Evolutionary conservation across 2,329 filamentous ascomycete species (phyloP).

Genomic region (Diaporthe citriasiana): DNA sequence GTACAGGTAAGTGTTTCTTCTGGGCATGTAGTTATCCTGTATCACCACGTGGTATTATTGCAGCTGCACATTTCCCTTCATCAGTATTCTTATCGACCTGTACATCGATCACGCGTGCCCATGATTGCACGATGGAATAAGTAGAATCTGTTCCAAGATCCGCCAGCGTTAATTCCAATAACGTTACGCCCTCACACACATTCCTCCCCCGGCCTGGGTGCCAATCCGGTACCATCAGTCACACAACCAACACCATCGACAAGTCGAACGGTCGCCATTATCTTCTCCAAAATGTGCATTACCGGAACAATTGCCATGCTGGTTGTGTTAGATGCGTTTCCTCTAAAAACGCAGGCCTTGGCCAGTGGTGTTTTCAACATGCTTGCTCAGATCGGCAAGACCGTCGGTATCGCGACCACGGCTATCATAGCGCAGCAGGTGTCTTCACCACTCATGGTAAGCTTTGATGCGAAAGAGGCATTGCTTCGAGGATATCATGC

Average conservation of each 20-base stretch:
- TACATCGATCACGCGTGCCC: background rate
- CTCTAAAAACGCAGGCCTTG: conserved; percentile 66
- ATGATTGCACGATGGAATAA: background rate
- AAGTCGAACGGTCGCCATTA: background rate
- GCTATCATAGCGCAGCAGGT: conserved; percentile 58
- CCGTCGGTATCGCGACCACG: conserved; percentile 64
- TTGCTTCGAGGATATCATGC: conserved; percentile 1
- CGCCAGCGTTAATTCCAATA: background rate
- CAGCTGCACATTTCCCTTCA: background rate
- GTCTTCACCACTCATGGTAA: conserved; percentile 47
- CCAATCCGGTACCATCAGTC: background rate
- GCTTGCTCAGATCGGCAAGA: conserved; percentile 68
- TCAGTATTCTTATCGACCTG: background rate
- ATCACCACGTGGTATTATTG: background rate
- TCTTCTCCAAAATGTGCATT: background rate
- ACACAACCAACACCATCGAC: background rate
- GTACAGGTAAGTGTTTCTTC: background rate
- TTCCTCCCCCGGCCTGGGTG: background rate
- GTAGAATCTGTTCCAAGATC: background rate
- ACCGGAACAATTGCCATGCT: conserved; percentile 61
- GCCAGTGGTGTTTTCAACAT: conserved; percentile 74
- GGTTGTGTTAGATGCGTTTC: conserved; percentile 67
- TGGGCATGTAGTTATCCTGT: background rate
- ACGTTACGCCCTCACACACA: background rate
- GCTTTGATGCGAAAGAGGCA: background rate